A percentile compares a stretch with the other conserved stretches of the same genome.
Conservation (phyloP, 139 green algal species). For the Tetraselmis chui region DNA sequence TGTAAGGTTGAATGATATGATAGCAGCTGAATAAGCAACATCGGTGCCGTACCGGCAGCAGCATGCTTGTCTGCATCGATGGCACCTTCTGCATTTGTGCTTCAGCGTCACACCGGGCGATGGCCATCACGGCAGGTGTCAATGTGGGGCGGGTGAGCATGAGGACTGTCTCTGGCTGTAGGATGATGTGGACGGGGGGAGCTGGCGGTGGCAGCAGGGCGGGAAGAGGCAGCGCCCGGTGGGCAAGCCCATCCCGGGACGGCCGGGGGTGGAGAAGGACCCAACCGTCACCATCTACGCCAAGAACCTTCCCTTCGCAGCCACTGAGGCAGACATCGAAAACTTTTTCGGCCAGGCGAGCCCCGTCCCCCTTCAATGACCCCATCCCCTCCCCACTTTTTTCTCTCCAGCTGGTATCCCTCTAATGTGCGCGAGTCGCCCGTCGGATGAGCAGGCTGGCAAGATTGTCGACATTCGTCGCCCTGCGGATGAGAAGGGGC, state of each 20-base stretch:
- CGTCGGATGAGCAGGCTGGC: neutral
- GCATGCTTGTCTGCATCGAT: neutral
- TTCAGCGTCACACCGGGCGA: neutral
- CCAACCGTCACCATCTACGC: conserved; percentile 56
- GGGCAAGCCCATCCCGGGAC: conserved; percentile 15
- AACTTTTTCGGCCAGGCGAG: conserved; percentile 61
- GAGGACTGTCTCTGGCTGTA: neutral
- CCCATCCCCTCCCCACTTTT: too few species aligned
- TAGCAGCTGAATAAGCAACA: too few species aligned
- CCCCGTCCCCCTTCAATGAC: neutral
- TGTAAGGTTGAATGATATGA: too few species aligned
- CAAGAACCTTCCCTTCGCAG: conserved; percentile 62
- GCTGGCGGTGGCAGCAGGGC: conserved; percentile 50
- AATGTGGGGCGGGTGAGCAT: neutral
- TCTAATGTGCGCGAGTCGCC: too few species aligned
- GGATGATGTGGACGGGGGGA: conserved; percentile 11
- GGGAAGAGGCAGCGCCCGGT: conserved; percentile 24
- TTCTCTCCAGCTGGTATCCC: neutral
- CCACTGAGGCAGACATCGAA: conserved; percentile 54
- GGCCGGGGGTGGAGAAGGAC: conserved; percentile 53
- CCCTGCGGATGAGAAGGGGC: neutral
- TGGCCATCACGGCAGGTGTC: neutral
- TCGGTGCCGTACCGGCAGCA: too few species aligned
- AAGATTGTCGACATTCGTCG: neutral
- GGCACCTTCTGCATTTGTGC: neutral